Percentiles rank a stretch among this genome's conserved stretches.
These are phyloP conservation scores for Gaertneriomyces semiglobifer DNA, from an alignment of 192 early-diverging fungal species.

Conservation along the genomic window DNA sequence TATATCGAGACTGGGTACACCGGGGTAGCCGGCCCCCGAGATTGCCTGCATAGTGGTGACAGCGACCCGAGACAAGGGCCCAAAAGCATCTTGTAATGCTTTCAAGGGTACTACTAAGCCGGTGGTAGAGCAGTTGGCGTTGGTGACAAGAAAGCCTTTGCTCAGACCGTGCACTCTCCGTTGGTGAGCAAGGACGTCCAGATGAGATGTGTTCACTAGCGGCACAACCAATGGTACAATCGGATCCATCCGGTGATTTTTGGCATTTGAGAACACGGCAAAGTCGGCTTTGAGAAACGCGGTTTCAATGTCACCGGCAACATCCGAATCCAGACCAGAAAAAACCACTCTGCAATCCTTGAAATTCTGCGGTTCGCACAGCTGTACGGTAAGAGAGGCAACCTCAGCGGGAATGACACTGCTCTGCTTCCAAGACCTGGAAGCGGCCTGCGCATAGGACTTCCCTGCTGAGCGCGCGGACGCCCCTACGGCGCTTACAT, in stretches of 20 bases:
- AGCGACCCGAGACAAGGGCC: conserved; percentile 72
- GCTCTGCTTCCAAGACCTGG: conserved; percentile 80
- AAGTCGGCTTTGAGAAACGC: conserved; percentile 84
- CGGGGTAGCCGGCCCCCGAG: conserved; percentile 97
- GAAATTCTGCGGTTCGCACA: conserved; percentile 75
- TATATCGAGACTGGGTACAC: conserved; percentile 91
- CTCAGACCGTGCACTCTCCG: conserved; percentile 49
- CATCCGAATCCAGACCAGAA: conserved; percentile 90
- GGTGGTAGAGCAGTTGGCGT: conserved; percentile 98
- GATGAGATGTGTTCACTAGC: conserved; percentile 84
- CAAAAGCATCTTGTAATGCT: conserved; percentile 78
- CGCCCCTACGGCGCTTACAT: conserved; percentile 85
- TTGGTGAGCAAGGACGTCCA: conserved; percentile 76
- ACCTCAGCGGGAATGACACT: conserved; percentile 67
- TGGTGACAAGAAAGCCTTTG: conserved; percentile 88
- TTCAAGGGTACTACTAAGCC: conserved; percentile 89
- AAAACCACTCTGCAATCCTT: conserved; percentile 84
- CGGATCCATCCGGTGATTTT: conserved; percentile 90
- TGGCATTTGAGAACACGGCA: conserved; percentile 93
- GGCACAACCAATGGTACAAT: conserved; percentile 92
- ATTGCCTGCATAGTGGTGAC: conserved; percentile 96
- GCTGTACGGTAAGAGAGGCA: conserved; percentile 54
- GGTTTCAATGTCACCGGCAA: conserved; percentile 92
- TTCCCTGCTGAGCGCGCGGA: conserved; percentile 87
- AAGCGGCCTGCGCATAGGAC: conserved; percentile 70